Percentiles rank a stretch among this genome's conserved stretches.
Conservation (phyloP, 129 eudicot genomes). For the Logfia minima region DNA sequence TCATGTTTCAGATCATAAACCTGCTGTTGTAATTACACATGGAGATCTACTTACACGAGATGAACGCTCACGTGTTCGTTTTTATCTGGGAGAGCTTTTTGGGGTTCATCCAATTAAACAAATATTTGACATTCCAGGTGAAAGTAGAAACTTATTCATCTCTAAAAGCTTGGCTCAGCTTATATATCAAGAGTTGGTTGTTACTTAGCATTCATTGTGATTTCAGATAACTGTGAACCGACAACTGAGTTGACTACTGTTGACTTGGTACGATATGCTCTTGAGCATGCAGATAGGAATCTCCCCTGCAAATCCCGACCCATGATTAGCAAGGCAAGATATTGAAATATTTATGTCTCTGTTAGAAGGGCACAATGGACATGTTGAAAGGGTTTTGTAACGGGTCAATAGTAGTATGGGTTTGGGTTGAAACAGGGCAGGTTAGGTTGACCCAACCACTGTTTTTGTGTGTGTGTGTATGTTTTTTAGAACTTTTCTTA, state of each 20-base stretch:
- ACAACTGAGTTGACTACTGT: slow-evolving; percentile 46
- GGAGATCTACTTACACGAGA: slow-evolving; percentile 71
- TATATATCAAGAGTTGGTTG: not conserved
- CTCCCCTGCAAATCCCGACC: slow-evolving; percentile 49
- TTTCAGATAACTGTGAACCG: slow-evolving; percentile 53
- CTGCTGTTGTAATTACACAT: slow-evolving; percentile 80
- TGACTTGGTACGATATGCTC: slow-evolving; percentile 66
- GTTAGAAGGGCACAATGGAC: not conserved
- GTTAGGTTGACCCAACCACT: too few species aligned
- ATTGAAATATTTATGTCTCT: not conserved
- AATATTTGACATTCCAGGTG: slow-evolving; percentile 86
- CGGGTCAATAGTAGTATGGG: too few species aligned
- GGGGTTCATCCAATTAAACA: slow-evolving; percentile 68
- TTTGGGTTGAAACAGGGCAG: too few species aligned
- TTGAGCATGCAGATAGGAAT: slow-evolving; percentile 85
- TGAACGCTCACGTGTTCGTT: slow-evolving; percentile 64
- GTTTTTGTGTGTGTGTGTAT: too few species aligned
- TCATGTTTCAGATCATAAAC: slow-evolving; percentile 71
- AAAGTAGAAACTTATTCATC: not conserved
- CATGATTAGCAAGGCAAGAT: slow-evolving; percentile 37
- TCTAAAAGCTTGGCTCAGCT: not conserved
- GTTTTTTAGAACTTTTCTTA: not conserved
- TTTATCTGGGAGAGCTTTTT: slow-evolving; percentile 63
- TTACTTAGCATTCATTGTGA: not conserved
- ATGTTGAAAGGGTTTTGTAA: not conserved